Conservation (phyloP, 1,284 basidiomycete species). For the Leccinum pallidistipes region DNA sequence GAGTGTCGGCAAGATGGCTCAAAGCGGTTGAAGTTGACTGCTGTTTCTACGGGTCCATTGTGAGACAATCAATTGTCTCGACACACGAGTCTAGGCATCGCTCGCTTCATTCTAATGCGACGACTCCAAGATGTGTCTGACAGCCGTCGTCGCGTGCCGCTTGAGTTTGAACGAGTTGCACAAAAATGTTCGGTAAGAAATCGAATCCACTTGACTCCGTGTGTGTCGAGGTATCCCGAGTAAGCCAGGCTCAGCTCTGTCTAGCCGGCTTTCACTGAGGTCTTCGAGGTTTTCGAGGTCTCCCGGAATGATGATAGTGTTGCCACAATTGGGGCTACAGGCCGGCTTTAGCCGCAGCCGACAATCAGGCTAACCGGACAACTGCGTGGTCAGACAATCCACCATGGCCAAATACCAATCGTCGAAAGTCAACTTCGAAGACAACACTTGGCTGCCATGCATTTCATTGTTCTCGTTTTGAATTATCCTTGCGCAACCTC, state of each 20-base stretch:
- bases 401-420: not conserved
- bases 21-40: slow-evolving; percentile 18
- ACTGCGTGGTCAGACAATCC: no score
- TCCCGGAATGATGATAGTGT: no score
- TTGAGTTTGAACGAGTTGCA: not conserved
- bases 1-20: slow-evolving; percentile 1
- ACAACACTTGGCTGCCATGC: not conserved
- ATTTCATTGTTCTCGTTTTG: not conserved
- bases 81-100: not conserved
- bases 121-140: not conserved
- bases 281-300: not conserved
- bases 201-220: not conserved
- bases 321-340: not conserved
- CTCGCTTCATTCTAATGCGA: not conserved
- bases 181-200: not conserved
- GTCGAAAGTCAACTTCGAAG: not conserved
- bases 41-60: not conserved
- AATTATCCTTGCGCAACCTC: not conserved
- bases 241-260: not conserved
- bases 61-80: not conserved
- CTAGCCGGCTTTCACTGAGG: not conserved
- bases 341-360: not conserved
- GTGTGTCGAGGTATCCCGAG: not conserved
- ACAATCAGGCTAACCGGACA: not conserved
- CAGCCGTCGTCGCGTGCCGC: not conserved